These are phyloP conservation scores for Candida fluviatilis DNA, from an alignment of 805 yeast genomes.

Conservation along the genomic window DNA sequence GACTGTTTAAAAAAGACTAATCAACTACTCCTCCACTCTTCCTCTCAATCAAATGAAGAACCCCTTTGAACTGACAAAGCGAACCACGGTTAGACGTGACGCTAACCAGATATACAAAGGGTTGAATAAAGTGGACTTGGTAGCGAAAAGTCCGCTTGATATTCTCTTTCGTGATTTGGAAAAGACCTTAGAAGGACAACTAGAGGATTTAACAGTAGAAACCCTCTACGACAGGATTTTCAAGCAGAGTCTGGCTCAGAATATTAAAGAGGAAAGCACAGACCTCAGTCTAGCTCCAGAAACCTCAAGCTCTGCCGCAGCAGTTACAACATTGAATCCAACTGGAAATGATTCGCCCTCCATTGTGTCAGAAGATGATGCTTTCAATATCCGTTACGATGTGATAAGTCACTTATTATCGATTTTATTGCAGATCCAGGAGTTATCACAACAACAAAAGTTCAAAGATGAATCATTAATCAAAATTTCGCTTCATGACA, in stretches of 20 bases:
- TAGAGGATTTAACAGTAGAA: constrained; percentile 20
- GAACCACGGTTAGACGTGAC: constrained; percentile 26
- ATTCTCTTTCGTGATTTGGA: constrained; percentile 28
- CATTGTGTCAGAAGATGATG: background rate
- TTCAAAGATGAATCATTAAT: constrained; percentile 34
- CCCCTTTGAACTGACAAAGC: constrained; percentile 26
- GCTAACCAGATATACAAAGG: constrained; percentile 35
- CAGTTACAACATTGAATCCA: no score
- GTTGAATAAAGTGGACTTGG: constrained; percentile 26
- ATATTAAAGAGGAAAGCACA: no score
- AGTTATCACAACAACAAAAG: constrained; percentile 22
- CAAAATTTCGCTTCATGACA: constrained; percentile 78
- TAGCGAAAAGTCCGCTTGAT: constrained; percentile 32
- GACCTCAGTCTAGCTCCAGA: no score
- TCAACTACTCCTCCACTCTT: no score
- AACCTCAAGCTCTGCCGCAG: no score
- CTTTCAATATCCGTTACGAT: constrained; percentile 10
- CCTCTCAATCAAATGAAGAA: no score
- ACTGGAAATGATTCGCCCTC: constrained; percentile 1
- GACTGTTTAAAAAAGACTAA: no score
- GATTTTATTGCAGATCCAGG: constrained; percentile 37
- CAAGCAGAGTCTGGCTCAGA: no score
- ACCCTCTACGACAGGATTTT: constrained; percentile 11
- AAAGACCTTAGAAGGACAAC: constrained; percentile 15
- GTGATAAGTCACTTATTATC: constrained; percentile 26